Evolutionary conservation across 2,329 filamentous ascomycete genomes (phyloP), one percentile per base, ranked within the genome.

Genomic region (Venturia aucupariae): DNA sequence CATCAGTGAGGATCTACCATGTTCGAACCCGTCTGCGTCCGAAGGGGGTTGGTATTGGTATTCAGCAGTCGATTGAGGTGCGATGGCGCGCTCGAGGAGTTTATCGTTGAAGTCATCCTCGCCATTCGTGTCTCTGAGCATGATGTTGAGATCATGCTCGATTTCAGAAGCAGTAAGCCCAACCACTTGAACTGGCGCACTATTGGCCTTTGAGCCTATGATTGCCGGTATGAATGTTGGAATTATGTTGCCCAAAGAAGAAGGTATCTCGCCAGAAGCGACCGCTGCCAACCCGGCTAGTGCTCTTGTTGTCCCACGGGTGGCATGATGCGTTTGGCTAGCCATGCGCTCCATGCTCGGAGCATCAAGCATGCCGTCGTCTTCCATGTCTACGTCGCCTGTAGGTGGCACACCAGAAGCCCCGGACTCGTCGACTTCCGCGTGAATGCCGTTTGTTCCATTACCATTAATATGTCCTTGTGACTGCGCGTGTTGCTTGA

Each of bases 321-420:
- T 73, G 73, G 83, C 71, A 78, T 87, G 74, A 73, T 83, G 75
- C 54, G 83, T 85, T 64, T 83, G 82, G 63, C 81, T 84, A 24
- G 82, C 78, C 15, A 83, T 83, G 46, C 85, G 82, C 61, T 83
- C 81, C 84, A 87, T 87, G 63, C 84, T 84, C 4, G 79, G 73
- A 1, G 82, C 75, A 30, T 74, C 76, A n/a, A 72, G 70, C 42
- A 79, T 74, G 38, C 74, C 71, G 32, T 75, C 74, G n/a, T 68
- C 66, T 15, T 67, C 66, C 22, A 60, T 48, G 15, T 66, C 68
- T 22, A 64, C 68, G 27, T 70, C 69, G 11, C 39, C 44, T n/a
- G 61, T 35, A 42, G 48, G 27, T 17, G 39, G 41, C 22, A 65
- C 13, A n/a, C 60, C 60, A 57, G 32, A 15, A 2, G 22, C 42